Conservation (phyloP, 768 basidiomycete genomes). For the Cystofilobasidium bisporidii region DNA sequence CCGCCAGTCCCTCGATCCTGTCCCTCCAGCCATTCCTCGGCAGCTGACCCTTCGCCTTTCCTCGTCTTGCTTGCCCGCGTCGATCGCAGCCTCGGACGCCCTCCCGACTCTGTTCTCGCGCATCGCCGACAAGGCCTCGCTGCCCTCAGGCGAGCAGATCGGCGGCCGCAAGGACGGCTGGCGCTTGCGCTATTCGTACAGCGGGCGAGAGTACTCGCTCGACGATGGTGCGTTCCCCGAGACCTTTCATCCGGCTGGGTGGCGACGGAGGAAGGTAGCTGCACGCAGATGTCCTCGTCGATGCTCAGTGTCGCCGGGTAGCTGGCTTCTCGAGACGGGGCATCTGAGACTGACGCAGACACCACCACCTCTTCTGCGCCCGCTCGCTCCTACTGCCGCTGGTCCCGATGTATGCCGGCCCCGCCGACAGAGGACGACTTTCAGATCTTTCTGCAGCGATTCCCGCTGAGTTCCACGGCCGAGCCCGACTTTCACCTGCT, state of each 20-base stretch:
- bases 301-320: no score
- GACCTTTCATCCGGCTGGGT: no score
- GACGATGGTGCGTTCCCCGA: constrained; percentile 69
- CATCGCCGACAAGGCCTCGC: constrained; percentile 26
- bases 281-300: no score
- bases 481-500: constrained; percentile 31
- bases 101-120: constrained; percentile 12
- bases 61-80: not conserved
- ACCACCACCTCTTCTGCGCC: not conserved
- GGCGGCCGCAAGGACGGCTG: constrained; percentile 22
- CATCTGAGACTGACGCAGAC: no score
- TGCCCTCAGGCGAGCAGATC: constrained; percentile 25
- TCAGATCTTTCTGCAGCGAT: constrained; percentile 71
- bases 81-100: constrained; percentile 13
- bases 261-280: no score
- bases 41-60: not conserved
- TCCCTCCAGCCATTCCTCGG: not conserved
- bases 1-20: not conserved
- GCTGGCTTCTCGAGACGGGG: no score
- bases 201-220: constrained; percentile 67
- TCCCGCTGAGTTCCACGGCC: constrained; percentile 37
- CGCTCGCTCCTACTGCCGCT: not conserved
- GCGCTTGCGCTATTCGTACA: constrained; percentile 76
- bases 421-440: constrained; percentile 63
- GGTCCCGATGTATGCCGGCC: not conserved